Conservation (phyloP, 1,139 yeast genomes). For the Debaryomyces sp. region DNA sequence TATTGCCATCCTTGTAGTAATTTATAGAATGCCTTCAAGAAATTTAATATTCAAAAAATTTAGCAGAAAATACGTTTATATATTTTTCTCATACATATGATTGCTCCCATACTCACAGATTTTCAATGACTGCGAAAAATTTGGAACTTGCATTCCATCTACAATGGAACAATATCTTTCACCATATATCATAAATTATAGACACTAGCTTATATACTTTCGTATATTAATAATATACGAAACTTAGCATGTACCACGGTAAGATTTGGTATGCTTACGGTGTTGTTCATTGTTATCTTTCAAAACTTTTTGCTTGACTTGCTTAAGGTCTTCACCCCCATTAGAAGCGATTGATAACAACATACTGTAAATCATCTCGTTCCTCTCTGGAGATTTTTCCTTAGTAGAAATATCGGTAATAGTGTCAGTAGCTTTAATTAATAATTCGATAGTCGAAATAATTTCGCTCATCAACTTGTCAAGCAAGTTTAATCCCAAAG, state of each 20-base stretch:
- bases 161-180: background rate
- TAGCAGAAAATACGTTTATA: background rate
- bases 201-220: background rate
- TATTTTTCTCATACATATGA: background rate
- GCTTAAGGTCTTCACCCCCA: constrained; percentile 34
- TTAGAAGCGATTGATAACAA: constrained; percentile 43
- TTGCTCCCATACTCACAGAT: background rate
- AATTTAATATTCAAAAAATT: background rate
- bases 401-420: constrained; percentile 23
- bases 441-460: constrained; percentile 55
- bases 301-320: constrained; percentile 22
- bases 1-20: constrained; percentile 6
- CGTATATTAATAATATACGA: background rate
- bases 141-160: background rate
- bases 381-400: constrained; percentile 18
- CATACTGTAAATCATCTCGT: constrained; percentile 31
- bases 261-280: constrained; percentile 42
- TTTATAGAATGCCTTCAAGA: background rate
- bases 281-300: constrained; percentile 29
- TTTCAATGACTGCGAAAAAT: constrained; percentile 6
- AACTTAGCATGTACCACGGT: constrained; percentile 56
- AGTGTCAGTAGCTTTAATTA: constrained; percentile 41
- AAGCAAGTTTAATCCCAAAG: constrained; percentile 69
- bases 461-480: constrained; percentile 73
- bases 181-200: background rate